Percentiles rank a stretch among this genome's conserved stretches.
Conservation (phyloP, 495 filamentous ascomycete genomes). For the Apiosordaria backusii region DNA sequence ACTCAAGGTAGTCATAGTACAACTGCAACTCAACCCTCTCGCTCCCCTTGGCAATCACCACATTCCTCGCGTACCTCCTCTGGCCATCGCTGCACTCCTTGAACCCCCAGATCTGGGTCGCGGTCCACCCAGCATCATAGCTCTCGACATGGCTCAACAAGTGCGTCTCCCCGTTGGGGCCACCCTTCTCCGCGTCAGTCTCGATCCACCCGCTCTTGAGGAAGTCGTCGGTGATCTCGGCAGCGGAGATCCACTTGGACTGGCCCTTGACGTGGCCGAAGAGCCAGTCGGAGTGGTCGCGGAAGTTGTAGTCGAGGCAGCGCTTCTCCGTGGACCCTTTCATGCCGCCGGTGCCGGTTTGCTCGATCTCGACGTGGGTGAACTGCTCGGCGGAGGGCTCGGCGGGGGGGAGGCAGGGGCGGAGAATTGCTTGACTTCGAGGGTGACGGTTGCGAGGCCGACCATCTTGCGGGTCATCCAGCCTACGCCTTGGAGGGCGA, state of each 20-base stretch:
- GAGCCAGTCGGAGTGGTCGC: constrained; percentile 72
- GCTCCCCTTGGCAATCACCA: constrained; percentile 61
- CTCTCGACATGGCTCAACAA: constrained; percentile 55
- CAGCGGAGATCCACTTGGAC: constrained; percentile 47
- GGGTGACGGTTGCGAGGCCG: constrained; percentile 65
- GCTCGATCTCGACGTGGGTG: constrained; percentile 77
- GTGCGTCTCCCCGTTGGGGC: constrained; percentile 46
- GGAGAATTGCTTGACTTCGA: constrained; percentile 62
- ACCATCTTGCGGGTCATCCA: constrained; percentile 81
- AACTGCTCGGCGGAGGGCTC: constrained; percentile 37
- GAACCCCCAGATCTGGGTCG: constrained; percentile 56
- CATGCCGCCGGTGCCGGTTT: constrained; percentile 72
- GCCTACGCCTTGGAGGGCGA: constrained; percentile 76
- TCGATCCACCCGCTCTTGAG: constrained; percentile 52
- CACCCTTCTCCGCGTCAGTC: constrained; percentile 46
- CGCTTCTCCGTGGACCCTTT: constrained; percentile 69
- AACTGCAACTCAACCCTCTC: constrained; percentile 61
- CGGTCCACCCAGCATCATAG: constrained; percentile 56
- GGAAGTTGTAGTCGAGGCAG: constrained; percentile 63
- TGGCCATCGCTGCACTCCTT: constrained; percentile 45
- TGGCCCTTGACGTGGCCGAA: constrained; percentile 71
- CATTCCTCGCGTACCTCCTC: constrained; percentile 64
- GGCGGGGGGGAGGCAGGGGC: constrained; percentile 40
- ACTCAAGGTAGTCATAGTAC: constrained; percentile 63
- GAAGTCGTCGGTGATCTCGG: constrained; percentile 42